Conservation (phyloP, 106 monocot genomes). For the Gastrodia elata region DNA sequence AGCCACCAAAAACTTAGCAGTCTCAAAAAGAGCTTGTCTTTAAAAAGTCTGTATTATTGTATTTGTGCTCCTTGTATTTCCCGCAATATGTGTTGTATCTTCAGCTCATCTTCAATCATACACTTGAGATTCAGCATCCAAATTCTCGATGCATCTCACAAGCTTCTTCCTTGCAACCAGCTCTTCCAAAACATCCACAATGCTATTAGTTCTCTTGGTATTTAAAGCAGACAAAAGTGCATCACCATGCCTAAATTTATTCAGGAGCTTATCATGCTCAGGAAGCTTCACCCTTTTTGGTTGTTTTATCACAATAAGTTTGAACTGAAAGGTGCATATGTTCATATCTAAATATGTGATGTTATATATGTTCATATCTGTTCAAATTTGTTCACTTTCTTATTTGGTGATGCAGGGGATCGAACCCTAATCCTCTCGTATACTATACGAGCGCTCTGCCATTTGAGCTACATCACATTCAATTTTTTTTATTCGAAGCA, state of each 20-base stretch:
- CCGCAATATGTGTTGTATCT: constrained; percentile 62
- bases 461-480: too few species aligned
- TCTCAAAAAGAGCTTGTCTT: too few species aligned
- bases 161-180: constrained; percentile 87
- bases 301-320: constrained; percentile 46
- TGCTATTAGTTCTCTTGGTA: constrained; percentile 29
- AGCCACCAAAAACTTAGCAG: too few species aligned
- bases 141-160: constrained; percentile 46
- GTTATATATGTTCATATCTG: too few species aligned
- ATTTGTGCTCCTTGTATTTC: constrained; percentile 92
- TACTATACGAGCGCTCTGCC: too few species aligned
- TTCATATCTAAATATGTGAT: too few species aligned
- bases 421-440: too few species aligned
- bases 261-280: constrained; percentile 70
- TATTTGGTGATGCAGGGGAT: too few species aligned
- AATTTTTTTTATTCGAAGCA: too few species aligned
- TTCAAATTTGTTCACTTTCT: too few species aligned
- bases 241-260: constrained; percentile 80
- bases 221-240: constrained; percentile 60
- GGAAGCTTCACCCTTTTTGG: constrained; percentile 46
- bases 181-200: constrained; percentile 81
- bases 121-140: constrained; percentile 74
- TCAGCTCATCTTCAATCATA: constrained; percentile 63
- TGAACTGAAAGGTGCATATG: too few species aligned
- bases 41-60: too few species aligned